Base-by-base conservation (phyloP, 352 stramenopile genomes). In the Globisporangium barbulae region DNA sequence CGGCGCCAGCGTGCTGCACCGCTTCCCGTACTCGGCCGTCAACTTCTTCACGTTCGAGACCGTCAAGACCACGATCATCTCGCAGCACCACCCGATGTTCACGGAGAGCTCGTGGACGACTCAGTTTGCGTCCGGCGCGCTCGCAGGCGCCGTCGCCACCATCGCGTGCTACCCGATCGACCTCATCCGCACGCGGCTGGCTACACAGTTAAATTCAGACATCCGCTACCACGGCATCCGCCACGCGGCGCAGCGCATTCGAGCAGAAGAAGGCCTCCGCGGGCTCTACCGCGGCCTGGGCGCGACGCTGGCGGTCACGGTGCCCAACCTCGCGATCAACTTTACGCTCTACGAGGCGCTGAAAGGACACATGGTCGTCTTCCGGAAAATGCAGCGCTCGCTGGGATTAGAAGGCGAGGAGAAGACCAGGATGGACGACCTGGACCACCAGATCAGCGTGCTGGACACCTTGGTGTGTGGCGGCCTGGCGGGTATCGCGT, bases 21-120 rank as follows among this genome's bases (percentile, higher is more conserved):
- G 96, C 19, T 98, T 99, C 74, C 96, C 96, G 53, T 99, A 98
- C 73, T 98, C 91, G 47, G 96, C 94, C 0, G 97, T 98, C 64
- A 98, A 99, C 63, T 99, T 99, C 73, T 98, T 94, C 69, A 94
- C 94, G 44, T 99, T 98, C 65, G 96, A 99, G 75, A 83, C 92
- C 82, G 65, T 96, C 80, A 93, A 88, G 84, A 78, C 79, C 72
- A 66, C 70, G 33, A 83, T 93, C 58, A 83, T 91, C 54, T 72
- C 81, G 25, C 75, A 88, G 50, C 65, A 89, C 55, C 69, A 91
- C 65, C 74, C 84, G 45, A 65, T 60, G 8, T 90, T 97, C 63
- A 79, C 86, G n/a, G 72, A 91, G 8, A 89, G 62, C 48, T 84
- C 78, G 53, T 90, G 79, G 75, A 88, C 71, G 17, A 93, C 83